phyloP scores from a whole-genome alignment of 805 yeast genomes.

The Nakazawaea molendinolei region DNA sequence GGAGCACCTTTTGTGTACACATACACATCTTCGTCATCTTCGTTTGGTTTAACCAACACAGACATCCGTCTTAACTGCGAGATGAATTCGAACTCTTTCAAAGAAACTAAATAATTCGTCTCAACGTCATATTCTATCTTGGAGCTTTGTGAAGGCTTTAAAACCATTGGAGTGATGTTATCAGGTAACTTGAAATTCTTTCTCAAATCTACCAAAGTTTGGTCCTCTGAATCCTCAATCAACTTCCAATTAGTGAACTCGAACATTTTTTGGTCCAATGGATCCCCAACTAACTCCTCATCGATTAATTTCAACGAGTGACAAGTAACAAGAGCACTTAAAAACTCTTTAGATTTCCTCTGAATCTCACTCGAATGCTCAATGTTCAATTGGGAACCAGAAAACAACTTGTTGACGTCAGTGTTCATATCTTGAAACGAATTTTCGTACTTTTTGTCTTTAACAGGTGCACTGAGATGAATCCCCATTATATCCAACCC shows the following conservation, averaged over 20 bases:
- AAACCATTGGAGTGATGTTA: slow-evolving; percentile 37
- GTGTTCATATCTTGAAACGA: slow-evolving; percentile 25
- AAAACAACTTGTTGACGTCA: slow-evolving; percentile 34
- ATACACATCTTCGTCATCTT: slow-evolving; percentile 30
- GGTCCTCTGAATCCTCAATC: slow-evolving; percentile 54
- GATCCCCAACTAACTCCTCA: slow-evolving; percentile 83
- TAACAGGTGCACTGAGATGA: slow-evolving; percentile 29
- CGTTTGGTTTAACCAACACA: slow-evolving; percentile 52
- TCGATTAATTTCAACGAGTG: slow-evolving; percentile 83
- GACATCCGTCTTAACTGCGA: slow-evolving; percentile 88
- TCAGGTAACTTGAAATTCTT: slow-evolving; percentile 31
- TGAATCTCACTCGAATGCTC: slow-evolving; percentile 10
- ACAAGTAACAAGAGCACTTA: slow-evolving; percentile 62
- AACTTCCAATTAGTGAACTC: slow-evolving; percentile 77
- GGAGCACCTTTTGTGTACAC: slow-evolving; percentile 95
- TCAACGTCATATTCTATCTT: slow-evolving; percentile 16
- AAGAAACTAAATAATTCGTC: slow-evolving; percentile 28
- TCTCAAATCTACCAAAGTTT: slow-evolving; percentile 18
- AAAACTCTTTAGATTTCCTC: slow-evolving; percentile 25
- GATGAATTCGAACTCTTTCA: slow-evolving; percentile 70
- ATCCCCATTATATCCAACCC: slow-evolving; percentile 79
- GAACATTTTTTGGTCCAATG: slow-evolving; percentile 90
- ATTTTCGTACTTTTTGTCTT: slow-evolving; percentile 20
- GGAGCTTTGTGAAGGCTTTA: slow-evolving; percentile 31
- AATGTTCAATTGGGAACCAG: slow-evolving; percentile 28